Conservation (phyloP, 129 eudicot species). For the sunflower (Helianthus annuus) region DNA sequence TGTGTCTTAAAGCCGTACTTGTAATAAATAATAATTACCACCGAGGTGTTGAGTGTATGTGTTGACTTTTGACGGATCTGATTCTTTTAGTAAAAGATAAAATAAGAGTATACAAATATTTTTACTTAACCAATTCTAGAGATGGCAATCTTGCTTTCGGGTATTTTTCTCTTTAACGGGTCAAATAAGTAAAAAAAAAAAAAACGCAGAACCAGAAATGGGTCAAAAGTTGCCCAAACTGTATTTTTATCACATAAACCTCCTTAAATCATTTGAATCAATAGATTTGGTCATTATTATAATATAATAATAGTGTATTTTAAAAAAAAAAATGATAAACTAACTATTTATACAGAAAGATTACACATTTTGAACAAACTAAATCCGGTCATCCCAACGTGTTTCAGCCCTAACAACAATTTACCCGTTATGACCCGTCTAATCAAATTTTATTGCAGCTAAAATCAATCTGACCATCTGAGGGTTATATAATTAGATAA, state of each 20-base stretch:
- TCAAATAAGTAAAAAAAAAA: no score
- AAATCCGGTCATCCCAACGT: not conserved
- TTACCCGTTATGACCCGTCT: not conserved
- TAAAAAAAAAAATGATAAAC: not conserved
- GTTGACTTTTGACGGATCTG: no score
- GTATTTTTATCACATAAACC: no score
- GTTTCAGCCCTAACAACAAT: not conserved
- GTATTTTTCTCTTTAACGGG: not conserved
- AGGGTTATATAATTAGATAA: not conserved
- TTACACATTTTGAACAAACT: not conserved
- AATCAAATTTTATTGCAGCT: slow-evolving; percentile 4
- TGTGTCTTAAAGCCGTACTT: not conserved
- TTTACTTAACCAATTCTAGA: no score
- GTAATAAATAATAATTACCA: not conserved
- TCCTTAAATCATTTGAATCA: not conserved
- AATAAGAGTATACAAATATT: no score
- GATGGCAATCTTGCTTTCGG: not conserved
- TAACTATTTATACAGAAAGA: not conserved
- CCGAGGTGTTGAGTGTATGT: no score
- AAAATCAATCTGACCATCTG: not conserved
- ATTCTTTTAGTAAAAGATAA: no score
- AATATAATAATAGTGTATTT: not conserved
- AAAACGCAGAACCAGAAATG: not conserved
- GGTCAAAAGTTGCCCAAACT: no score
- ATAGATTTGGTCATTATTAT: no score